Base-by-base conservation (phyloP, 2,329 filamentous ascomycete species). In the Ceratocystis alfenasii region DNA sequence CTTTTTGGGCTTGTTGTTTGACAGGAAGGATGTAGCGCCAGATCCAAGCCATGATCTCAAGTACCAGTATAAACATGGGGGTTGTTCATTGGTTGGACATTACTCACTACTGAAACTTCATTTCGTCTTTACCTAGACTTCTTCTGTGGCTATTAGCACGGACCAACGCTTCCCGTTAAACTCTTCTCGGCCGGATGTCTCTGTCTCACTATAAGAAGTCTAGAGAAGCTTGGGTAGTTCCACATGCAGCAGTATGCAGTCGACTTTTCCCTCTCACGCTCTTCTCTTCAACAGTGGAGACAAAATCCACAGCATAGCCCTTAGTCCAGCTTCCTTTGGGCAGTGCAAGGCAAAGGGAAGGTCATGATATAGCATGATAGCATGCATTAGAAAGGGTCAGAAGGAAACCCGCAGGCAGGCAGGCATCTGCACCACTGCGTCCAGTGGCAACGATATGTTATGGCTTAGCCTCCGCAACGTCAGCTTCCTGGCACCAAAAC, bases 11-110 rank as follows among this genome's bases (percentile, higher is more conserved):
- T 3, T 20, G 48, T 41, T 53, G 48, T 28, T 53, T 33, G 55
- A 59, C 55, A 33, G 7, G 55, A 33, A 59, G 55, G 55, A 59
- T 59, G 55, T 33, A 59, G 55, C 55, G 55, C 55, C 25, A 17
- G 22, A 36, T 36, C 6, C 25, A 36, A 30, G 36, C 12, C 36
- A 41, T 41, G 36, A 41, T 41, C 36, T 15, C 3, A 41, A 41
- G 36, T 41, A 41, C 36, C 36, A 41, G 10, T 15, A 41, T 5
- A 15, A 41, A 41, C 36, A 41, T 41, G 36, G 36, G 33, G 36
- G 55, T n/a, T 30, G 17, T 36, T 22, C 6, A n/a, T 57, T 57
- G 25, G 28, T 7, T n/a, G 28, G 15, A 10, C 7, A n/a, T 20
- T 30, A 6, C 53, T 30, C 28, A 8, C 7, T 41, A 12, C 36